Conservation (phyloP, 495 filamentous ascomycete genomes). For the Daldinia childiae region DNA sequence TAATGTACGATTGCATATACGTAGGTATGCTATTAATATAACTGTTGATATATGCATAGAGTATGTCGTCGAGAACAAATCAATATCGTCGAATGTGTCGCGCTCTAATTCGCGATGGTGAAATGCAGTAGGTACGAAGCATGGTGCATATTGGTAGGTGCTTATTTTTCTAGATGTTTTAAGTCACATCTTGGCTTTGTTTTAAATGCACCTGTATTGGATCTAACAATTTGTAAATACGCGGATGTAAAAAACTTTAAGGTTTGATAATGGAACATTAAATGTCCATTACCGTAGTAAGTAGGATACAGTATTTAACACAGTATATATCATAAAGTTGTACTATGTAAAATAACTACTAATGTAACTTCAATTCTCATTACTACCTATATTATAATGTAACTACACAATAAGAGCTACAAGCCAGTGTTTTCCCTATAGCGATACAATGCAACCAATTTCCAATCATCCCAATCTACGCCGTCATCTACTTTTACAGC, state of each 20-base stretch:
- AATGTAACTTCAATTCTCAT: too few species aligned
- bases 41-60: not conserved
- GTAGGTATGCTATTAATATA: too few species aligned
- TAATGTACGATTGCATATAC: not conserved
- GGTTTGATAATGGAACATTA: not conserved
- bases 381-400: too few species aligned
- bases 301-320: not conserved
- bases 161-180: not conserved
- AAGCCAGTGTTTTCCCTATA: not conserved
- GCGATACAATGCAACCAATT: not conserved
- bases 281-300: not conserved
- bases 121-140: not conserved
- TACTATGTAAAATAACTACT: not conserved
- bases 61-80: slow-evolving; percentile 14
- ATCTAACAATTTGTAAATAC: not conserved
- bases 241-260: not conserved
- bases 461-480: not conserved
- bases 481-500: not conserved
- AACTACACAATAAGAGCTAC: not conserved
- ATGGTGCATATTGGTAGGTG: not conserved
- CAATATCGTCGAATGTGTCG: slow-evolving; percentile 26
- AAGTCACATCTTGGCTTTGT: slow-evolving; percentile 28
- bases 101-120: slow-evolving; percentile 27
- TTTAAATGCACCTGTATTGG: slow-evolving; percentile 13
- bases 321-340: not conserved